phyloP scores from a whole-genome alignment of 306 rosid genomes.

The Sicyos edulis region DNA sequence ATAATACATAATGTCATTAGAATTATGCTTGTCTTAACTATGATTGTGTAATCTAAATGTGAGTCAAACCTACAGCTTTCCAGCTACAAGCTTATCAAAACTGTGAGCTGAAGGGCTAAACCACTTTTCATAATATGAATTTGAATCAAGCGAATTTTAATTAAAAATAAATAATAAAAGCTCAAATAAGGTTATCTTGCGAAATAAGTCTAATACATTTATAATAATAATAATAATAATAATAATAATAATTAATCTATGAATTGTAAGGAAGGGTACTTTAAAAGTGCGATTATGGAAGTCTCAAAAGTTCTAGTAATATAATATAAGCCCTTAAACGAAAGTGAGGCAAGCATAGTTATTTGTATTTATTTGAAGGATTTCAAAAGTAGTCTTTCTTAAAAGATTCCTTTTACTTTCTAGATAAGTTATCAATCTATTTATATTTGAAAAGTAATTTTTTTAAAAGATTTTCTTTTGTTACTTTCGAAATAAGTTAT shows the following conservation, averaged over 20 bases:
- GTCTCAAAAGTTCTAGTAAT: not conserved
- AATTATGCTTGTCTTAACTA: too few relatives aligned
- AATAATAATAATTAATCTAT: not conserved
- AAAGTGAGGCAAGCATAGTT: not conserved
- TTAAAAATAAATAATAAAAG: not conserved
- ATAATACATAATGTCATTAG: too few relatives aligned
- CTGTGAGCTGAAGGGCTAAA: not conserved
- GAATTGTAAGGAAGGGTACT: not conserved
- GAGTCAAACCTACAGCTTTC: not conserved
- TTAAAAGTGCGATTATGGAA: not conserved
- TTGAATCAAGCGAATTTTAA: not conserved
- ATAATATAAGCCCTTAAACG: not conserved
- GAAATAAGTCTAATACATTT: not conserved
- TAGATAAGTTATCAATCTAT: not conserved
- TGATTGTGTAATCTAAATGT: not conserved
- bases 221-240: too few relatives aligned
- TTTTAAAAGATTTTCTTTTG: too few relatives aligned
- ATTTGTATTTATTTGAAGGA: not conserved
- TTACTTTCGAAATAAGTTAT: too few relatives aligned
- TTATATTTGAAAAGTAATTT: too few relatives aligned
- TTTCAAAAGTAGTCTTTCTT: not conserved
- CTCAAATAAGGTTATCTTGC: not conserved
- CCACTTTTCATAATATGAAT: not conserved
- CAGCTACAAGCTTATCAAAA: not conserved
- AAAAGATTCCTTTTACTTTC: not conserved